Conservation (phyloP, 441 rosid genomes). For the Populus hybrid region DNA sequence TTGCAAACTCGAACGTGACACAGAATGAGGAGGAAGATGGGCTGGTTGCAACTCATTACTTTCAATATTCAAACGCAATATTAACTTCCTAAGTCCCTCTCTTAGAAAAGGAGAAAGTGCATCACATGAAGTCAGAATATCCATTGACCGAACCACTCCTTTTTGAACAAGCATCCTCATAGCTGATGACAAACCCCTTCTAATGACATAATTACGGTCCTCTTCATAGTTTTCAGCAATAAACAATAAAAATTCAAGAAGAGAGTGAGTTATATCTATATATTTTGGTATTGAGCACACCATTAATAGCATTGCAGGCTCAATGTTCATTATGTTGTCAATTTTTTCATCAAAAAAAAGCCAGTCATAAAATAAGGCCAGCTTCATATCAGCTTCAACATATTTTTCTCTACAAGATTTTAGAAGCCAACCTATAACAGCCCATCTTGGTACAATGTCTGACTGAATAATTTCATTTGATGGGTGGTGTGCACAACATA, state of each 20-base stretch:
- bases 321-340: conserved; percentile 82
- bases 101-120: conserved; percentile 48
- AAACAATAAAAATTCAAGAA: conserved; percentile 74
- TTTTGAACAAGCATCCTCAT: conserved; percentile 50
- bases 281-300: conserved; percentile 65
- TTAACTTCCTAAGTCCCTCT: conserved; percentile 48
- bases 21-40: conserved; percentile 18
- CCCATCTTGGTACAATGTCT: conserved; percentile 83
- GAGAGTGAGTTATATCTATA: conserved; percentile 53
- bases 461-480: conserved; percentile 59
- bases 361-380: conserved; percentile 87
- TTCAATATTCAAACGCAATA: conserved; percentile 22
- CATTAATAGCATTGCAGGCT: conserved; percentile 83
- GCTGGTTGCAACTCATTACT: conserved; percentile 17
- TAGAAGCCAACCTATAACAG: conserved; percentile 80
- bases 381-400: conserved; percentile 52
- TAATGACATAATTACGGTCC: conserved; percentile 38
- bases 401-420: conserved; percentile 52
- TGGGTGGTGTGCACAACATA: conserved; percentile 81
- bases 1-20: conserved; percentile 19
- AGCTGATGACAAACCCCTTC: conserved; percentile 56
- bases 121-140: conserved; percentile 43
- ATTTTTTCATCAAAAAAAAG: conserved; percentile 68
- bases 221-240: conserved; percentile 66
- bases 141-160: conserved; percentile 64